Evolutionary conservation across 345 rosid species (phyloP).

Genomic region (Corchorus olitorius): DNA sequence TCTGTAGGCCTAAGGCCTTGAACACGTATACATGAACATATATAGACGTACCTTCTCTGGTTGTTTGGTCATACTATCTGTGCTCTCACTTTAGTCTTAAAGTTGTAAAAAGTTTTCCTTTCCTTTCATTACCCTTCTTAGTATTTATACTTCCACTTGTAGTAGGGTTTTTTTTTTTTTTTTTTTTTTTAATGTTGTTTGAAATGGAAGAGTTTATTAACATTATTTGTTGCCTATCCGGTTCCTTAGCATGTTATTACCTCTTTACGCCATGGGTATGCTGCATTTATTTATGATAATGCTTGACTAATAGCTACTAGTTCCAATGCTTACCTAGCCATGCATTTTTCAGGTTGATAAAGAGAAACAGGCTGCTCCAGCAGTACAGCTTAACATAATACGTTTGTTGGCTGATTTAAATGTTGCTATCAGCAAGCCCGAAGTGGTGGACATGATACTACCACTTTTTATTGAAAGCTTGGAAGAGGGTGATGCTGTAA

Average conservation of each 20-base stretch:
- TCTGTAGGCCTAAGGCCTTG: not conserved
- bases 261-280: conserved; percentile 11
- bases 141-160: too few relatives aligned
- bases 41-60: not conserved
- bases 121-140: not conserved
- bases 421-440: conserved; percentile 88
- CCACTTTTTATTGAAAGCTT: conserved; percentile 95
- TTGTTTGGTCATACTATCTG: not conserved
- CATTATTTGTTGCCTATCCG: not conserved
- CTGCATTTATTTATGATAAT: conserved; percentile 9
- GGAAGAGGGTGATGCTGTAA: conserved; percentile 98
- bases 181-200: too few relatives aligned
- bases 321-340: conserved; percentile 3
- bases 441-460: conserved; percentile 95
- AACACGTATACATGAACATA: not conserved
- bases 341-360: conserved; percentile 71
- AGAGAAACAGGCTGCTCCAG: conserved; percentile 75
- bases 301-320: conserved; percentile 1
- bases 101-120: conserved; percentile 9
- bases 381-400: conserved; percentile 86
- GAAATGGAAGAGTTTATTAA: conserved; percentile 1
- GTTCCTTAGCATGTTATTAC: conserved; percentile 14
- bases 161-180: too few relatives aligned
- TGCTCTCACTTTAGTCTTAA: not conserved
- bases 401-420: conserved; percentile 91